phyloP scores from a whole-genome alignment of 352 stramenopile species.

The Phytopythium ostracodes region DNA sequence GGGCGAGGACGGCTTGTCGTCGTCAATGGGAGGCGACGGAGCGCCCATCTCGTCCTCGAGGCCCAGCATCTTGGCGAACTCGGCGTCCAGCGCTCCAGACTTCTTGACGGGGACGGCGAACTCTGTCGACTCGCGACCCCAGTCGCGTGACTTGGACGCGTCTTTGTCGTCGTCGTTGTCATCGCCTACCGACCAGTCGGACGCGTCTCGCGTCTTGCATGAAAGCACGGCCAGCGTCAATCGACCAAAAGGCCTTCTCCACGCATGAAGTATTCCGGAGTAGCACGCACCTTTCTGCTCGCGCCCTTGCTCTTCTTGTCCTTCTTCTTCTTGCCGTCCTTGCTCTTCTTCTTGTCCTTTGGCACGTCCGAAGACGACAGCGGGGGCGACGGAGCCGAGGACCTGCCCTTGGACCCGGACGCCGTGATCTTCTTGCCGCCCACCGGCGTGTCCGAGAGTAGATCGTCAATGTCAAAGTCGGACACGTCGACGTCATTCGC shows the following conservation, averaged over 20 bases:
- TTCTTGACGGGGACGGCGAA: conserved; percentile 16
- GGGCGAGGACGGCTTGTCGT: neutral
- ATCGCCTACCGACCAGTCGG: conserved; percentile 20
- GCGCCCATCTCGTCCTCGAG: conserved; percentile 33
- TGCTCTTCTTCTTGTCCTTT: conserved; percentile 24
- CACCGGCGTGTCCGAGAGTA: conserved; percentile 36
- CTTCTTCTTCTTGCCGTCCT: conserved; percentile 31
- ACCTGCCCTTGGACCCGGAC: conserved; percentile 25
- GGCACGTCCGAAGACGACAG: conserved; percentile 3
- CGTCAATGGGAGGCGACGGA: neutral
- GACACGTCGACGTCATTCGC: conserved; percentile 41
- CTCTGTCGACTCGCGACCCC: conserved; percentile 20
- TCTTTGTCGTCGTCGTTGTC: conserved; percentile 22
- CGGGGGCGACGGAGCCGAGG: neutral
- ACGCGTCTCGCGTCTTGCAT: conserved; percentile 2
- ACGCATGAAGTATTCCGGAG: no score
- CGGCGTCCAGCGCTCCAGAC: conserved; percentile 33
- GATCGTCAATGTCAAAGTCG: conserved; percentile 54
- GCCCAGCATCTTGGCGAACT: conserved; percentile 66
- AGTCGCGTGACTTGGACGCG: conserved; percentile 1
- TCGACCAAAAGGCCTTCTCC: no score
- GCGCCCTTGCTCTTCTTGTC: conserved; percentile 18
- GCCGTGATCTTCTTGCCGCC: conserved; percentile 9
- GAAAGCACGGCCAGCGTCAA: neutral
- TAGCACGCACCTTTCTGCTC: conserved; percentile 4